Evolutionary conservation across 495 filamentous ascomycete species (phyloP).

Genomic region (Penicillium fimorum): DNA sequence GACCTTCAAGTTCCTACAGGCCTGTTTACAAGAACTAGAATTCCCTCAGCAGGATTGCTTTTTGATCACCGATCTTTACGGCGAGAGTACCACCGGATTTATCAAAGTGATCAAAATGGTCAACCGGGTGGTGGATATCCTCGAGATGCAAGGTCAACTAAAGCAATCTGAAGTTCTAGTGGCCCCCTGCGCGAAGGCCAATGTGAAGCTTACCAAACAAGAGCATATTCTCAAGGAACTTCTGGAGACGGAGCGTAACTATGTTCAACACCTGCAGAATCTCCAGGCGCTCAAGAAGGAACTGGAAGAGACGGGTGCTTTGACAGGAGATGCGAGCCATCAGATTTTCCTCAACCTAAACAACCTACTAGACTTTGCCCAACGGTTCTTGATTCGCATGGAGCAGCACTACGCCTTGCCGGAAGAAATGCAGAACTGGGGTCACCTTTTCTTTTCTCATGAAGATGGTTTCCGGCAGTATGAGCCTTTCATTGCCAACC

Average conservation of each 20-base stretch:
- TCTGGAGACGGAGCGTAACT: slow-evolving; percentile 91
- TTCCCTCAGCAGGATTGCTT: slow-evolving; percentile 82
- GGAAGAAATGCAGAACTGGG: slow-evolving; percentile 83
- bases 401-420: slow-evolving; percentile 89
- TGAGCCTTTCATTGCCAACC: slow-evolving; percentile 95
- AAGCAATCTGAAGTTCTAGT: slow-evolving; percentile 47
- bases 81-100: slow-evolving; percentile 93
- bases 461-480: slow-evolving; percentile 86
- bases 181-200: slow-evolving; percentile 42
- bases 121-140: slow-evolving; percentile 84
- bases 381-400: slow-evolving; percentile 89
- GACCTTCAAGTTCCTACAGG: slow-evolving; percentile 69
- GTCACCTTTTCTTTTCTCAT: slow-evolving; percentile 72
- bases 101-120: slow-evolving; percentile 90
- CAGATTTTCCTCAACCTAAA: slow-evolving; percentile 97
- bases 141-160: slow-evolving; percentile 71
- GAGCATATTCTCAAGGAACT: slow-evolving; percentile 88
- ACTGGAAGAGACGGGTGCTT: slow-evolving; percentile 79
- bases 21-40: slow-evolving; percentile 66
- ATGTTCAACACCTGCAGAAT: slow-evolving; percentile 96
- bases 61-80: slow-evolving; percentile 86
- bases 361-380: slow-evolving; percentile 88
- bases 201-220: slow-evolving; percentile 67
- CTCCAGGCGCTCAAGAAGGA: slow-evolving; percentile 89
- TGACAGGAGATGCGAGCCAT: slow-evolving; percentile 88